These are phyloP conservation scores for Leishmania tropica DNA, from an alignment of 208 protist genomes.

Conservation along the genomic window DNA sequence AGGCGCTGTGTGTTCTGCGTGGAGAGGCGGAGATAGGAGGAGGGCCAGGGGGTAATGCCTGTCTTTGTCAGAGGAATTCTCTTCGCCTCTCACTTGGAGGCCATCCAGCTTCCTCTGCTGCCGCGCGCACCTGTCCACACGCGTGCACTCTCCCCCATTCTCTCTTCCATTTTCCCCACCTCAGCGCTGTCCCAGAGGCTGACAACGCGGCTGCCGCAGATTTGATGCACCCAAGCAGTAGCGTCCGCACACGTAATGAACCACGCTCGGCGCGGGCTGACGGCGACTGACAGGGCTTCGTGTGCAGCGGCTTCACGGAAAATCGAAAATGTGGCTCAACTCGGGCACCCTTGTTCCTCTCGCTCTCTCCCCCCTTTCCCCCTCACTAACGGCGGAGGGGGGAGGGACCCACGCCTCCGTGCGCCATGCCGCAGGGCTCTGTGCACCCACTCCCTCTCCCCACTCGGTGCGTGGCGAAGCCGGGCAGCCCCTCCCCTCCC, in stretches of 20 bases:
- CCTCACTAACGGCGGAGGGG: not conserved
- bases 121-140: not conserved
- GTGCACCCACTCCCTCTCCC: not conserved
- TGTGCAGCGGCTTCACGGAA: not conserved
- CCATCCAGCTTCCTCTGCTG: not conserved
- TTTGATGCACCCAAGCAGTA: not conserved
- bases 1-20: not conserved
- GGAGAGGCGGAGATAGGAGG: not conserved
- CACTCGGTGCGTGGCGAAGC: not conserved
- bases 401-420: not conserved
- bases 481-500: not conserved
- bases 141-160: too few relatives aligned
- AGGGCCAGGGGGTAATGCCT: not conserved
- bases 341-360: not conserved
- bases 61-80: not conserved
- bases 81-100: not conserved
- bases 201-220: not conserved
- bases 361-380: not conserved
- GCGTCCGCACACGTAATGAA: not conserved
- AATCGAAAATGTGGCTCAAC: too few relatives aligned
- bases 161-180: not conserved
- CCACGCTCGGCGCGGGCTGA: too few relatives aligned
- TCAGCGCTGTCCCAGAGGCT: not conserved
- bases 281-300: not conserved
- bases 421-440: not conserved